These are phyloP conservation scores for Trichoderma asperelloides DNA, from an alignment of 495 filamentous ascomycete species.

Conservation along the genomic window DNA sequence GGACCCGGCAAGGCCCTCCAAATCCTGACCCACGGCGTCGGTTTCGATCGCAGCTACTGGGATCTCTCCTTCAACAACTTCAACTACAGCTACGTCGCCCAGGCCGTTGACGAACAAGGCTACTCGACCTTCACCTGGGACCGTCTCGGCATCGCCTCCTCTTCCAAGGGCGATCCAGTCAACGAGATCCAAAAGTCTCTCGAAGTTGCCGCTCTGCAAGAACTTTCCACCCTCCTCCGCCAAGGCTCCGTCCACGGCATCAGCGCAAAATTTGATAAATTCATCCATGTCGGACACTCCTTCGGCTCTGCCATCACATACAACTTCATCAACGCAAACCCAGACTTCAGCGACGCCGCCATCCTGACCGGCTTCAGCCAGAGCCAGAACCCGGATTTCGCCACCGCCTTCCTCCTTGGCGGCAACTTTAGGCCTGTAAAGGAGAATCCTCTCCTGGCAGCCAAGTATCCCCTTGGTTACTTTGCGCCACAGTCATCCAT, in stretches of 20 bases:
- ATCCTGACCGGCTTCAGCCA: slow-evolving; percentile 49
- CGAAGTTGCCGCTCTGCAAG: slow-evolving; percentile 42
- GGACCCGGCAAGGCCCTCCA: slow-evolving; percentile 36
- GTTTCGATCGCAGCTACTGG: slow-evolving; percentile 56
- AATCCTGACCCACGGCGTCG: slow-evolving; percentile 54
- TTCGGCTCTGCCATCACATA: slow-evolving; percentile 41
- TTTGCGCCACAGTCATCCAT: slow-evolving; percentile 8
- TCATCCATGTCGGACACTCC: slow-evolving; percentile 48
- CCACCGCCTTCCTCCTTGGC: slow-evolving; percentile 29
- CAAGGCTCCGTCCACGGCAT: slow-evolving; percentile 28
- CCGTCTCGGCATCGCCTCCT: slow-evolving; percentile 49
- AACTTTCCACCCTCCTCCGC: slow-evolving; percentile 40
- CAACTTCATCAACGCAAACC: slow-evolving; percentile 37
- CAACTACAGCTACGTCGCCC: slow-evolving; percentile 48
- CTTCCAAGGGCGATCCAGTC: slow-evolving; percentile 42
- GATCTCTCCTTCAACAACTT: slow-evolving; percentile 34
- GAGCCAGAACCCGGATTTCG: slow-evolving; percentile 26
- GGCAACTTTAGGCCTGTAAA: slow-evolving; percentile 40
- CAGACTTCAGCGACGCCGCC: slow-evolving; percentile 44
- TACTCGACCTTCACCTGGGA: slow-evolving; percentile 50
- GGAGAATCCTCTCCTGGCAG: slow-evolving; percentile 32
- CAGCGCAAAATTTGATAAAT: slow-evolving; percentile 29
- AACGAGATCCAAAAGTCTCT: slow-evolving; percentile 43
- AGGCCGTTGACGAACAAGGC: slow-evolving; percentile 41
- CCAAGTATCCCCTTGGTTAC: slow-evolving; percentile 24